Evolutionary conservation across 176 grass and related monocot species (phyloP).

Genomic region (Musa schizocarpa): DNA sequence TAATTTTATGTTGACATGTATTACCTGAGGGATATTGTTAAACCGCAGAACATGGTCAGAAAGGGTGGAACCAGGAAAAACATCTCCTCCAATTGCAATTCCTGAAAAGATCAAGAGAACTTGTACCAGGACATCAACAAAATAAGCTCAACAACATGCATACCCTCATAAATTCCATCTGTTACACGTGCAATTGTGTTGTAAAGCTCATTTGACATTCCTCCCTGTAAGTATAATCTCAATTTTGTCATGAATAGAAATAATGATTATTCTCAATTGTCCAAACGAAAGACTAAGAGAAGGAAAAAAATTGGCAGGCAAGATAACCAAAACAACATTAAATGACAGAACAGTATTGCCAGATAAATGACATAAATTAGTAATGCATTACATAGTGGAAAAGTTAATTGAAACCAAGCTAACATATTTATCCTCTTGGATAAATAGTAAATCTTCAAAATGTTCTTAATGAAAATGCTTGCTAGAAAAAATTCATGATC

Average conservation of each 20-base stretch:
- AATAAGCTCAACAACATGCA: not conserved
- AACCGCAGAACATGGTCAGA: constrained; percentile 91
- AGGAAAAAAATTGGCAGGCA: not conserved
- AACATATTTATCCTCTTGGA: no score
- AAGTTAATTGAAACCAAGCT: no score
- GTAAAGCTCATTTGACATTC: constrained; percentile 98
- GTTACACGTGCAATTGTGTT: constrained; percentile 92
- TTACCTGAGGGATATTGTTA: constrained; percentile 91
- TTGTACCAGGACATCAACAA: not conserved
- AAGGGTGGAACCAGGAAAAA: constrained; percentile 90
- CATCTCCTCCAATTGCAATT: constrained; percentile 97
- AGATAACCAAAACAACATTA: no score
- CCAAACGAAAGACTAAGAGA: not conserved
- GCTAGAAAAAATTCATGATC: no score
- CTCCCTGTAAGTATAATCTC: constrained; percentile 49
- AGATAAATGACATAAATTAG: no score
- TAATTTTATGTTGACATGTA: no score
- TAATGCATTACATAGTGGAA: no score
- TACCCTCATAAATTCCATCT: constrained; percentile 99
- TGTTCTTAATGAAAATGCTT: no score
- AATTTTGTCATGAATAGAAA: not conserved
- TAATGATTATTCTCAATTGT: not conserved
- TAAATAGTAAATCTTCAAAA: no score
- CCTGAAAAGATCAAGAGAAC: constrained; percentile 24
- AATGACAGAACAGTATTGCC: no score